These are phyloP conservation scores for Moniliophthora roreri DNA, from an alignment of 1,284 basidiomycete species.

Conservation along the genomic window DNA sequence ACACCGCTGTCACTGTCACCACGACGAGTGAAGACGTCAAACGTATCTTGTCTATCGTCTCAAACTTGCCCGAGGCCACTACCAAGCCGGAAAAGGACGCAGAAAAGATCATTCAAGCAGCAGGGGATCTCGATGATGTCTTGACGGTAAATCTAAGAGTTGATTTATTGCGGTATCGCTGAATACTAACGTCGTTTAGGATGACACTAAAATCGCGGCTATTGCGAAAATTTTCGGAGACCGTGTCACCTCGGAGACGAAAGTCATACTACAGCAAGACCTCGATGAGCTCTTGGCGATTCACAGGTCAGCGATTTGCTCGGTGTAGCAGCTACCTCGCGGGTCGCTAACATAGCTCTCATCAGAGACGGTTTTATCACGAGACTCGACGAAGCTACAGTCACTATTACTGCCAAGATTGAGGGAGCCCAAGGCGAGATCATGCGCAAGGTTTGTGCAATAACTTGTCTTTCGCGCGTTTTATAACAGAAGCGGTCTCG, in stretches of 20 bases:
- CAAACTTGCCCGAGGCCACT: neutral
- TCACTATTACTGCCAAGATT: conserved; percentile 12
- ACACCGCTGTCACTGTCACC: neutral
- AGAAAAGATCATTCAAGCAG: neutral
- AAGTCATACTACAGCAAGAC: neutral
- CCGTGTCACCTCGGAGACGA: neutral
- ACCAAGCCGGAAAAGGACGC: neutral
- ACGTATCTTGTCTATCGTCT: neutral
- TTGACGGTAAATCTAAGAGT: too few relatives aligned
- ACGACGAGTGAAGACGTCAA: neutral
- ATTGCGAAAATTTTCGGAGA: conserved; percentile 1
- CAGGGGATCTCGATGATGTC: neutral
- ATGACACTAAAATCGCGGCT: neutral
- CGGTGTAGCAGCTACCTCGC: too few relatives aligned
- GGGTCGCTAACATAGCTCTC: too few relatives aligned
- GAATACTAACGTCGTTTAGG: too few relatives aligned
- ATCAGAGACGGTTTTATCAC: too few relatives aligned
- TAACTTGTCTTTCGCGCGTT: neutral
- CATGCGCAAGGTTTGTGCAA: neutral
- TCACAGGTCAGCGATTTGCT: neutral
- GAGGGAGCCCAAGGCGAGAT: conserved; percentile 6
- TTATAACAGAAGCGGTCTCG: too few relatives aligned
- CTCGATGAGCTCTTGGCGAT: neutral
- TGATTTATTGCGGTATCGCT: too few relatives aligned
- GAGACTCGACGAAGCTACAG: too few relatives aligned